Conservation (phyloP, 257 asterid species). For the Apocynum venetum region DNA sequence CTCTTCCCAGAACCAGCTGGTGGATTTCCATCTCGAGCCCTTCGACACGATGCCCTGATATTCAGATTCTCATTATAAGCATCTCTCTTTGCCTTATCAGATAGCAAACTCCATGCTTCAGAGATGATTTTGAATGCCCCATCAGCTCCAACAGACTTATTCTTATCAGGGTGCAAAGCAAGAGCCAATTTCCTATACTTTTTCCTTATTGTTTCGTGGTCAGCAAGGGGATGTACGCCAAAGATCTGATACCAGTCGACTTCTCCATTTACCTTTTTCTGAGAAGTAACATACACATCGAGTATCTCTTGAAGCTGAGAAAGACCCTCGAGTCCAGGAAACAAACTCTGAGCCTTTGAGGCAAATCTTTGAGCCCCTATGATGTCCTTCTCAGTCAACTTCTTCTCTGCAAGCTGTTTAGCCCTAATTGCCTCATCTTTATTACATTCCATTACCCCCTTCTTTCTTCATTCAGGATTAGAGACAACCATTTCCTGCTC, state of each 20-base stretch:
- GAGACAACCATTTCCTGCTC: not conserved
- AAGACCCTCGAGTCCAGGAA: slow-evolving; percentile 61
- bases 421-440: slow-evolving; percentile 59
- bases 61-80: slow-evolving; percentile 36
- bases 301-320: slow-evolving; percentile 50
- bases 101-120: slow-evolving; percentile 54
- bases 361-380: slow-evolving; percentile 58
- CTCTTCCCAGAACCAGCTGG: slow-evolving; percentile 14
- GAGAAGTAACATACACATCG: slow-evolving; percentile 35
- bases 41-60: slow-evolving; percentile 17
- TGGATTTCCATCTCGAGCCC: slow-evolving; percentile 13
- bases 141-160: slow-evolving; percentile 58
- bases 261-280: slow-evolving; percentile 46
- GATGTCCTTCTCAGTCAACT: slow-evolving; percentile 45
- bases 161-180: slow-evolving; percentile 73
- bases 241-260: slow-evolving; percentile 51
- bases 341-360: slow-evolving; percentile 51
- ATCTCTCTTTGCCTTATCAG: slow-evolving; percentile 41
- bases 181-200: slow-evolving; percentile 49
- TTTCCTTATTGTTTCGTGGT: slow-evolving; percentile 36
- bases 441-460: slow-evolving; percentile 48
- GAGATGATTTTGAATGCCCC: slow-evolving; percentile 63
- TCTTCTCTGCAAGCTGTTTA: slow-evolving; percentile 51
- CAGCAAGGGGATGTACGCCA: slow-evolving; percentile 42
- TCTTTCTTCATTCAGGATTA: slow-evolving; percentile 2